Evolutionary conservation across 495 filamentous ascomycete genomes (phyloP).

Genomic region (Xylaria nigripes): DNA sequence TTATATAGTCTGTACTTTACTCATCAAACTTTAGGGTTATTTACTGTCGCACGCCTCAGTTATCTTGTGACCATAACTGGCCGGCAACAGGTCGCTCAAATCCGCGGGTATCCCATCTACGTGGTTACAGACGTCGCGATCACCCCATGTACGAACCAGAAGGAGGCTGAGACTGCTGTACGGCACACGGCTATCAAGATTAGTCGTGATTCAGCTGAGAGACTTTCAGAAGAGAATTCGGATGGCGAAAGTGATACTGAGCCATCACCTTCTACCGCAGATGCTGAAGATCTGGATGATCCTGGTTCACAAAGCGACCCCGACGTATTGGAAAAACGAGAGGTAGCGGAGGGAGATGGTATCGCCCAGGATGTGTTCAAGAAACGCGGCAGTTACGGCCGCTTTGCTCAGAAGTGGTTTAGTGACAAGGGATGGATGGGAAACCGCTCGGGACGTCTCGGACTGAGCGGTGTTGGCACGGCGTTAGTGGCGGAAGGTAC

Average conservation of each 20-base stretch:
- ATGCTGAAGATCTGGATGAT: slow-evolving; percentile 27
- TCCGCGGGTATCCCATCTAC: slow-evolving; percentile 75
- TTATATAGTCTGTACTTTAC: not conserved
- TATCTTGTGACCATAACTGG: slow-evolving; percentile 79
- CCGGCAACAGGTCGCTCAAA: slow-evolving; percentile 79
- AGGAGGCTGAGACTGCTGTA: slow-evolving; percentile 65
- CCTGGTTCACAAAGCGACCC: too few relatives aligned
- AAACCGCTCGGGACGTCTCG: slow-evolving; percentile 49
- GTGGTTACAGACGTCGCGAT: slow-evolving; percentile 77
- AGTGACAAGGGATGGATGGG: slow-evolving; percentile 68
- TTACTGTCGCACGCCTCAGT: slow-evolving; percentile 61
- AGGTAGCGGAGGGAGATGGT: slow-evolving; percentile 31
- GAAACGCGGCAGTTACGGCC: slow-evolving; percentile 68
- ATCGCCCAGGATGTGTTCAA: slow-evolving; percentile 79
- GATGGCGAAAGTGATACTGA: slow-evolving; percentile 36
- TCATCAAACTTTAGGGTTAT: slow-evolving; percentile 45
- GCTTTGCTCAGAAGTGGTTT: slow-evolving; percentile 86
- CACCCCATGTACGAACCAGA: slow-evolving; percentile 70
- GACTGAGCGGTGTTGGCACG: slow-evolving; percentile 38
- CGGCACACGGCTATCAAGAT: slow-evolving; percentile 49
- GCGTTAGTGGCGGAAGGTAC: slow-evolving; percentile 8
- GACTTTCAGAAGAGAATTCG: slow-evolving; percentile 26
- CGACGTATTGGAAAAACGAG: slow-evolving; percentile 14
- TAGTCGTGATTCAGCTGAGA: slow-evolving; percentile 22
- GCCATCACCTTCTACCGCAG: slow-evolving; percentile 13